Base-by-base conservation (phyloP, 306 rosid genomes). In the Lagenaria siceraria region DNA sequence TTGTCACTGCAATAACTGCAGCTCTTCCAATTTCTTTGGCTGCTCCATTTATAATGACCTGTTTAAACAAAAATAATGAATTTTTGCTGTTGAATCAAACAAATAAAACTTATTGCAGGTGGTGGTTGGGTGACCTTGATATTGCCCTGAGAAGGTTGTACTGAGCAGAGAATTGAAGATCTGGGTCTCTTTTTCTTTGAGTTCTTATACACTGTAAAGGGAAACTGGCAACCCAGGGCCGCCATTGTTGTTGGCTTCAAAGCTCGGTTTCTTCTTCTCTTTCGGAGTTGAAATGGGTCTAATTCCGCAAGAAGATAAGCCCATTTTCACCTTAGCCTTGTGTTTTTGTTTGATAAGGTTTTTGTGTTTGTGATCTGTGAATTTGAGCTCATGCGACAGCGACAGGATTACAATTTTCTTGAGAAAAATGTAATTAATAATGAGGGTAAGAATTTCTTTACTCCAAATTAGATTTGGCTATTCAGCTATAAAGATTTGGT, bases 1-100 rank as follows among this genome's bases (percentile, higher is more conserved):
- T 95, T 11, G 87, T 92, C 80, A 95, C 96, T 65, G 97, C 99
- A 74, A 83, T 79, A 10, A 92, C 83, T 46, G 99, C 97, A 18
- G 97, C 97, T 65, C 91, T 89, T 79, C 99, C 97, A 77, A 95
- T 88, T 82, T 95, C 99, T 87, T 95, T 95, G 11, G 97, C 92
- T 75, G 96, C 97, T 76, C 96, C 97, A 85, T 95, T 95, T 79
- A 95, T 82, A 80, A 95, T 87, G 6, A 92, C 97, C 98, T 76
- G 49, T 38, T 46, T 18, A 1, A 7, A 27, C 55, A 46, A 31
- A 22, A 43, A 2, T 13, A 46, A 71, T 71, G 76, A 46, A 71
- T 49, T 12, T 18, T 9, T 72, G 43, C 9, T 25, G 42, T 48
- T 48, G 59, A 48, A 48, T 19, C 7, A 27, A 71, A 49, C 6